Base-by-base conservation (phyloP, 2,329 filamentous ascomycete genomes). In the Ampelomyces quisqualis region DNA sequence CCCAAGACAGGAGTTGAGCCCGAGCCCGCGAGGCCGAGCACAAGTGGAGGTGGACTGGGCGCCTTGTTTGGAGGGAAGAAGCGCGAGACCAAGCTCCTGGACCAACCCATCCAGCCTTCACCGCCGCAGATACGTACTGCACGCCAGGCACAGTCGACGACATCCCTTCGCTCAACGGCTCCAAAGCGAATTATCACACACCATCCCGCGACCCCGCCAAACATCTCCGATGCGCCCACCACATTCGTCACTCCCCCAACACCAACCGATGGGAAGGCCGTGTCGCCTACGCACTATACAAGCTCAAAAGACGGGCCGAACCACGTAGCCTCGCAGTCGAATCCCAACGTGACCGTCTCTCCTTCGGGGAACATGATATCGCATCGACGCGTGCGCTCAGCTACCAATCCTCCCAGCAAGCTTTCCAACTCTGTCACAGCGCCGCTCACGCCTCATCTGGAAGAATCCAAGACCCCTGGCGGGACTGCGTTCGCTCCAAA, bases 361-460 rank as follows among this genome's bases (percentile, higher is more conserved):
- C 74, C 80, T 24, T 78, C 82, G 53, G 82, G 80, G 58, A 85
- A 79, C 60, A 87, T 88, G 80, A 88, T 84, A 70, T 80, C 84
- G 43, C 86, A 90, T 76, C 81, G 74, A 72, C 74, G 80, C 24
- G 76, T 75, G 43, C 75, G 79, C 53, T 84, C 81, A 51, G 72
- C 76, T 40, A 80, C 78, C 38, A 70, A 69, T 47, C 61, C 64
- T 29, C 90, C 90, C 21, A 96, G 90, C 77, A 96, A 94, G 70
- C 77, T 96, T 24, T 95, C 90, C 21, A 90, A 83, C 83, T 50
- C 77, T 79, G 39, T 81, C 79, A 48, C 59, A 27, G 58, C 64
- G 11, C 85, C 90, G 7, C 73, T 93, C 37, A 87, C 90, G 3
- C 88, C 90, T 6, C 86, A 84, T 0, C 75, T 81, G 24, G 90